Evolutionary conservation across 306 rosid genomes (phyloP), one percentile per base, ranked within the genome.

Genomic region (Potentilla sterilis): DNA sequence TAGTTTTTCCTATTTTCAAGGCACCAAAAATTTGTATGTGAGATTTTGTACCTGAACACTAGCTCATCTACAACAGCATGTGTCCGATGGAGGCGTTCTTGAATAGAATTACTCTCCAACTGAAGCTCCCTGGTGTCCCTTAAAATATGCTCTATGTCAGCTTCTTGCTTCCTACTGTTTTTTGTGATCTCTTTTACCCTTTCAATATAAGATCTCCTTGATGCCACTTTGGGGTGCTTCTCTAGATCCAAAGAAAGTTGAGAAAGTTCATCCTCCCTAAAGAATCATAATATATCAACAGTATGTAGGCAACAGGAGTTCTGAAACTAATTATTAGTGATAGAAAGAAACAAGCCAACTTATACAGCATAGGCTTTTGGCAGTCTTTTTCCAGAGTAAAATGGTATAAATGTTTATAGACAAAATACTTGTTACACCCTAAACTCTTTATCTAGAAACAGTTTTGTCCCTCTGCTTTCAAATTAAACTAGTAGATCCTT

Each of bases 81-180:
- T 0, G 95, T 90, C 32, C 97, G 85, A 69, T 92, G 92, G 73
- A 95, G 94, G 76, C 97, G 85, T 73, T 95, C 99, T 69, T 81
- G 97, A 74, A 92, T 92, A 28, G 87, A 89, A 59, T 92, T 95
- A 83, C 93, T 92, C 82, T 92, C 97, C 64, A 95, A 72, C 68
- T 92, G 99, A 83, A 95, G 88, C 86, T 85, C 96, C 86, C 99
- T 83, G 16, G 97, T 95, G 78, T 92, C 92, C 80, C 87, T 89
- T 70, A 95, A 80, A 73, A 95, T 95, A 71, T 82, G 83, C 70
- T 89, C 92, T 40, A 95, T 84, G 81, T 89, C 99, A 52, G 89
- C 85, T 62, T 92, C 97, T 85, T 92, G 98, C 77, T 95, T 95
- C 81, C 88, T 74, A 57, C 92, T 87, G 75, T 90, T 95, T 74